Conservation (phyloP, 768 basidiomycete genomes). For the Kwoniella bestiolae region DNA sequence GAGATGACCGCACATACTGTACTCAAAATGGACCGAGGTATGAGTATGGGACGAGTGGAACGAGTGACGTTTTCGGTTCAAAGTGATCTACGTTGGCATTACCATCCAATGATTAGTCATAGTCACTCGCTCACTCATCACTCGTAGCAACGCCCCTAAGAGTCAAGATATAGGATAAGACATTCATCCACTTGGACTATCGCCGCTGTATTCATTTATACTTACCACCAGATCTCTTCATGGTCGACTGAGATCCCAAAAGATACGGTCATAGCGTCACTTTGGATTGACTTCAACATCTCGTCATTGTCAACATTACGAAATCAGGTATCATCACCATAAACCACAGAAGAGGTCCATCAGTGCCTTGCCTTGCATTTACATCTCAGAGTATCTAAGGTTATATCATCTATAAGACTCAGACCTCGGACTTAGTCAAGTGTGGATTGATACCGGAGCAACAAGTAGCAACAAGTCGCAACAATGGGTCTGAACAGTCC, state of each 20-base stretch:
- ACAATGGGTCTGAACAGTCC: slow-evolving; percentile 36
- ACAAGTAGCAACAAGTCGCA: neutral
- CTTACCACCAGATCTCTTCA: too few species aligned
- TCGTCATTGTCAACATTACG: neutral
- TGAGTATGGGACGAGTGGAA: neutral
- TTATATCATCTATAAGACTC: too few species aligned
- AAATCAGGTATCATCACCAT: neutral
- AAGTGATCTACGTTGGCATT: neutral
- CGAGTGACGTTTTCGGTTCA: neutral
- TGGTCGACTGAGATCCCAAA: too few species aligned
- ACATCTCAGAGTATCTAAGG: too few species aligned
- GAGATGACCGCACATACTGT: too few species aligned
- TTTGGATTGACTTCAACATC: neutral
- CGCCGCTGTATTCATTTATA: too few species aligned
- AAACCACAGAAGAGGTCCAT: neutral
- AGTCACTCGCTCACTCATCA: too few species aligned
- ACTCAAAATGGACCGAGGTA: neutral
- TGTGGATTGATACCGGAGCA: neutral
- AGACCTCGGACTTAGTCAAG: too few species aligned
- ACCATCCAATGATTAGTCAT: too few species aligned
- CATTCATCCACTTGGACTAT: too few species aligned
- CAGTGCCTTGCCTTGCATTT: neutral
- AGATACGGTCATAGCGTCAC: neutral
- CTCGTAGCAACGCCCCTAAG: too few species aligned
- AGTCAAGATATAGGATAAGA: too few species aligned